These are phyloP conservation scores for Beauveria bassiana DNA, from an alignment of 2,329 filamentous ascomycete genomes.

Conservation along the genomic window DNA sequence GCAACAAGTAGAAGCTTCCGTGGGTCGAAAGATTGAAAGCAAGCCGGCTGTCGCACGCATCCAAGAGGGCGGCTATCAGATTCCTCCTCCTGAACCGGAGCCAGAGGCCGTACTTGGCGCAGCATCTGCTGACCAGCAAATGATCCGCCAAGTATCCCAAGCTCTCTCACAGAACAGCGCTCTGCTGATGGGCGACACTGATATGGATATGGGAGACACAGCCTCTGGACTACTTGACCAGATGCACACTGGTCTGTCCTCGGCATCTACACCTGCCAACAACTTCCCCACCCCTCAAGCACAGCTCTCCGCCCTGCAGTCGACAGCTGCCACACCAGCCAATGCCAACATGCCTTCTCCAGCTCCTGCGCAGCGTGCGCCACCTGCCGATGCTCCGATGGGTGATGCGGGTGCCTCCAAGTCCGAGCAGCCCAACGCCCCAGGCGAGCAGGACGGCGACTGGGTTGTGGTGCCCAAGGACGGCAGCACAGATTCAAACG, in stretches of 20 bases:
- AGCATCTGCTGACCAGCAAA: slow-evolving; percentile 19
- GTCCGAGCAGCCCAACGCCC: slow-evolving; percentile 36
- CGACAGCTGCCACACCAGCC: slow-evolving; percentile 49
- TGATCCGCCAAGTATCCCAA: slow-evolving; percentile 48
- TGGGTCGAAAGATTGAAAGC: slow-evolving; percentile 58
- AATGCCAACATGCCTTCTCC: slow-evolving; percentile 41
- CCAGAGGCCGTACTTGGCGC: slow-evolving; percentile 20
- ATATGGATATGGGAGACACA: slow-evolving; percentile 58
- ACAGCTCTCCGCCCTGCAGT: slow-evolving; percentile 47
- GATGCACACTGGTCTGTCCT: slow-evolving; percentile 56
- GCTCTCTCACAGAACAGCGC: slow-evolving; percentile 49
- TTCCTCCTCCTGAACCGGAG: slow-evolving; percentile 43
- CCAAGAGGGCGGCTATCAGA: slow-evolving; percentile 69
- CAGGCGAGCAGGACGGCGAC: slow-evolving; percentile 49
- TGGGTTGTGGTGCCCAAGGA: slow-evolving; percentile 70
- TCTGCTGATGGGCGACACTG: slow-evolving; percentile 46
- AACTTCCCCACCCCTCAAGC: slow-evolving; percentile 55
- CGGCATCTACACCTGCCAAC: slow-evolving; percentile 51
- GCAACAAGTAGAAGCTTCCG: slow-evolving; percentile 61
- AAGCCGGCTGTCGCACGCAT: slow-evolving; percentile 62
- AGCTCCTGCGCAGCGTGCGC: slow-evolving; percentile 22
- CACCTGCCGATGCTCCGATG: slow-evolving; percentile 31
- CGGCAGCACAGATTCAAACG: slow-evolving; percentile 23
- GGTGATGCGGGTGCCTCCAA: slow-evolving; percentile 26
- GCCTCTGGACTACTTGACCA: slow-evolving; percentile 60